Percentiles rank a stretch among this genome's conserved stretches.
Evolutionary conservation across 2,329 filamentous ascomycete genomes (phyloP).

Genomic region (Penicillium thymicola): DNA sequence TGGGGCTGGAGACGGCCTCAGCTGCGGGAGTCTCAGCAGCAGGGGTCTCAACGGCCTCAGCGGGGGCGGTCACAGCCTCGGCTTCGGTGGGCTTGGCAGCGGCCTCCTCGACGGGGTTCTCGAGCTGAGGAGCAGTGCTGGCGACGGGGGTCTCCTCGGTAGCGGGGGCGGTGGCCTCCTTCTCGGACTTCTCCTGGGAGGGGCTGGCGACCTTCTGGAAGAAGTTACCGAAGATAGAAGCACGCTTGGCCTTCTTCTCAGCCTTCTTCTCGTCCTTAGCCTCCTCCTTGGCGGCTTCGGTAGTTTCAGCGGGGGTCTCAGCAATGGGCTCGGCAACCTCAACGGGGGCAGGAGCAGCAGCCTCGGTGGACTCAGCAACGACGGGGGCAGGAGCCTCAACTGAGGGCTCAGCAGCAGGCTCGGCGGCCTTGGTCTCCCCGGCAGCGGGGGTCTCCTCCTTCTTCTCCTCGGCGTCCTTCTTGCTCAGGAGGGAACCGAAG

Average conservation of each 20-base stretch:
- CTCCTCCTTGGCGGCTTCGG: conserved; percentile 25
- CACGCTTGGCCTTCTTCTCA: conserved; percentile 67
- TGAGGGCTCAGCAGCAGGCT: conserved; percentile 32
- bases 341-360: neutral
- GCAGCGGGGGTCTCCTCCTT: conserved; percentile 36
- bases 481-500: conserved; percentile 56
- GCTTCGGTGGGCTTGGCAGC: conserved; percentile 38
- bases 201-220: conserved; percentile 63
- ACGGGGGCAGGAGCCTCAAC: conserved; percentile 34
- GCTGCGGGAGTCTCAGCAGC: conserved; percentile 30
- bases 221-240: conserved; percentile 76
- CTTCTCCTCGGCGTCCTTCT: conserved; percentile 54
- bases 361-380: conserved; percentile 18
- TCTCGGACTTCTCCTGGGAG: conserved; percentile 46
- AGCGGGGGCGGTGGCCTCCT: conserved; percentile 48
- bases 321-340: conserved; percentile 32
- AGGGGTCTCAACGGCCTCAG: conserved; percentile 34
- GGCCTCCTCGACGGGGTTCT: conserved; percentile 42
- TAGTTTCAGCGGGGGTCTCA: conserved; percentile 34
- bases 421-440: conserved; percentile 41
- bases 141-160: conserved; percentile 46
- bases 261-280: conserved; percentile 40
- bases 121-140: conserved; percentile 49
- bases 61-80: conserved; percentile 45
- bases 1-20: conserved; percentile 36